Evolutionary conservation across 2,329 filamentous ascomycete species (phyloP).

Genomic region (Pestalotiopsis fici): DNA sequence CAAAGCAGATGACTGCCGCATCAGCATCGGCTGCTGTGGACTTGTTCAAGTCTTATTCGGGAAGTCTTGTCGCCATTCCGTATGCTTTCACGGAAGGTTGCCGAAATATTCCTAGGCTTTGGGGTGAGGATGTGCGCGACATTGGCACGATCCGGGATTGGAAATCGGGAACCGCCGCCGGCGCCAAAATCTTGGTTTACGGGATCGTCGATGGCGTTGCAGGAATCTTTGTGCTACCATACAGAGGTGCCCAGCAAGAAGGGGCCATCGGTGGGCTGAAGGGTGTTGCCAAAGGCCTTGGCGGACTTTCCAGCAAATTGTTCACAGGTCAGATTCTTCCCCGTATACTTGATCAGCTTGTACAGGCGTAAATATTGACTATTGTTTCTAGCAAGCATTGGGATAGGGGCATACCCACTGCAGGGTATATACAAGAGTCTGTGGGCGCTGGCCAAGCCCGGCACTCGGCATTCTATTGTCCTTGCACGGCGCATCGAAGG

Average conservation of each 20-base stretch:
- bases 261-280: conserved; percentile 40
- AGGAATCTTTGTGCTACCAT: conserved; percentile 42
- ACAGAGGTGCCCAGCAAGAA: conserved; percentile 36
- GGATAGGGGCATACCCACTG: neutral
- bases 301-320: conserved; percentile 13
- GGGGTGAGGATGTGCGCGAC: conserved; percentile 44
- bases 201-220: conserved; percentile 46
- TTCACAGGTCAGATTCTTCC: conserved; percentile 11
- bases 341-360: neutral
- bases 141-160: conserved; percentile 41
- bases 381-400: neutral
- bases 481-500: neutral
- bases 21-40: neutral
- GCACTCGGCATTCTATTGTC: neutral
- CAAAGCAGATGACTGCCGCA: neutral
- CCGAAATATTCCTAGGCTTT: conserved; percentile 51
- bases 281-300: conserved; percentile 44
- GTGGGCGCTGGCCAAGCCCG: neutral
- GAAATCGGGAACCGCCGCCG: conserved; percentile 41
- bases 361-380: too few relatives aligned
- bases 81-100: conserved; percentile 52
- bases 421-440: neutral
- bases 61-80: conserved; percentile 42
- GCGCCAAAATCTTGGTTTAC: conserved; percentile 43
- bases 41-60: conserved; percentile 10